phyloP scores from a whole-genome alignment of 2,329 filamentous ascomycete species.

The Apiospora arundinis region DNA sequence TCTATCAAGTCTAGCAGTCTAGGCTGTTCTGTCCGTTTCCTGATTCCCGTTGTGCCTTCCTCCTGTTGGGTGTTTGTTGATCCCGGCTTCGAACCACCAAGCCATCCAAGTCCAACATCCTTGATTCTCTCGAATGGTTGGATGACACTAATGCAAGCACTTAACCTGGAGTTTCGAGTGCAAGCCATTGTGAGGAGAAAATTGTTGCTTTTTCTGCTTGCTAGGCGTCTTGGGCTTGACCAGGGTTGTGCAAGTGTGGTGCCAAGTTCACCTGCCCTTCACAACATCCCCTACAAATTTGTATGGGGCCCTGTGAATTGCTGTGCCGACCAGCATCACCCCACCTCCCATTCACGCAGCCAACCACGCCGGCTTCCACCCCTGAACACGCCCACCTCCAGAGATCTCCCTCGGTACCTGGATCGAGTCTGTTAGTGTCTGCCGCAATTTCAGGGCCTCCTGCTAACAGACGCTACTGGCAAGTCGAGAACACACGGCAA shows the following conservation, averaged over 20 bases:
- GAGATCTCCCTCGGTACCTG: slow-evolving; percentile 31
- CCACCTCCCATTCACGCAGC: neutral
- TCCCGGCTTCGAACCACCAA: neutral
- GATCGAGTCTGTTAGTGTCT: slow-evolving; percentile 33
- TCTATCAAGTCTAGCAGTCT: no score
- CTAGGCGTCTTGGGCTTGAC: neutral
- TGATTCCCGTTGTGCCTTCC: no score
- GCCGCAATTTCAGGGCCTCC: neutral
- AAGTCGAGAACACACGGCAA: neutral
- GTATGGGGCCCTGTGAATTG: slow-evolving; percentile 22
- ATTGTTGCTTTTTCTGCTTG: slow-evolving; percentile 12
- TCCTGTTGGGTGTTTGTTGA: no score
- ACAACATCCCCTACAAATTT: slow-evolving; percentile 12
- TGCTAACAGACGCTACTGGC: slow-evolving; percentile 28
- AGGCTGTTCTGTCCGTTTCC: no score
- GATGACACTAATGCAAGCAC: slow-evolving; percentile 10
- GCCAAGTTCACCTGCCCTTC: neutral
- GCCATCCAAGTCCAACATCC: neutral
- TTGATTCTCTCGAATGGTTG: neutral
- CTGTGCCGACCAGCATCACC: neutral
- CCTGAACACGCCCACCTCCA: slow-evolving; percentile 6
- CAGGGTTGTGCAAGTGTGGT: neutral
- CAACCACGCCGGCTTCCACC: slow-evolving; percentile 24
- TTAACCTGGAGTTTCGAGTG: slow-evolving; percentile 1
- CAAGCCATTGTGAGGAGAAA: neutral